phyloP scores from a whole-genome alignment of 2,329 filamentous ascomycete species.

The Aureobasidium vineae region DNA sequence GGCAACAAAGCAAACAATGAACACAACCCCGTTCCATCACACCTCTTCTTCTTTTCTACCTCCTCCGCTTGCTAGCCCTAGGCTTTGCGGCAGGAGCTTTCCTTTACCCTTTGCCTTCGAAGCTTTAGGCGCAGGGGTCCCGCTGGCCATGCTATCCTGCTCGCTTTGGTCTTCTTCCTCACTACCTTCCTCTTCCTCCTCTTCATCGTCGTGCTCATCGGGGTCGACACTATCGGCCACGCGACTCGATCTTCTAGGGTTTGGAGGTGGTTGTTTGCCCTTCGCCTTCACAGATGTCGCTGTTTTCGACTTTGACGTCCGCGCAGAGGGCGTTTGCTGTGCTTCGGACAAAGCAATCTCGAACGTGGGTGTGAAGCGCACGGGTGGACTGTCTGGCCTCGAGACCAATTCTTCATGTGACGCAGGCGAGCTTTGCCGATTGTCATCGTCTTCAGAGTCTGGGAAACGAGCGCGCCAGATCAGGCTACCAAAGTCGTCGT shows the following conservation, averaged over 20 bases:
- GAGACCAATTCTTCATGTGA: conserved; percentile 37
- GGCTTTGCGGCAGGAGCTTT: conserved; percentile 5
- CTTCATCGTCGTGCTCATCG: conserved; percentile 21
- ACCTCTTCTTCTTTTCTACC: neutral
- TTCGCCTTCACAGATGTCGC: conserved; percentile 1
- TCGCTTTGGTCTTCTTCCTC: conserved; percentile 12
- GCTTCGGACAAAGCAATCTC: conserved; percentile 12
- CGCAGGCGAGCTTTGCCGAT: conserved; percentile 28
- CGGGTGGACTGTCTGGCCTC: conserved; percentile 34
- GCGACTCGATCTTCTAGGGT: conserved; percentile 22
- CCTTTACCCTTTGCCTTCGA: conserved; percentile 14
- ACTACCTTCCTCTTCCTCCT: conserved; percentile 23
- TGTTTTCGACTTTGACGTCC: neutral
- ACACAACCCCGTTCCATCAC: neutral
- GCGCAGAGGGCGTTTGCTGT: neutral
- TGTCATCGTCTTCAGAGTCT: conserved; percentile 30
- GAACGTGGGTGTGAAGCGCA: conserved; percentile 38
- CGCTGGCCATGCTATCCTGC: conserved; percentile 18
- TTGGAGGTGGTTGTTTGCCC: conserved; percentile 1
- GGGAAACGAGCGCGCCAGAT: conserved; percentile 45
- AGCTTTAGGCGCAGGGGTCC: conserved; percentile 22
- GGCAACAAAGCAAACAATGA: neutral
- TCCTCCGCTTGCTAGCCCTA: conserved; percentile 20
- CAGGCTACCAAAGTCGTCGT: conserved; percentile 44
- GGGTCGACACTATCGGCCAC: conserved; percentile 26